Evolutionary conservation across 495 filamentous ascomycete species (phyloP).

Genomic region (Lichina pygmaea): DNA sequence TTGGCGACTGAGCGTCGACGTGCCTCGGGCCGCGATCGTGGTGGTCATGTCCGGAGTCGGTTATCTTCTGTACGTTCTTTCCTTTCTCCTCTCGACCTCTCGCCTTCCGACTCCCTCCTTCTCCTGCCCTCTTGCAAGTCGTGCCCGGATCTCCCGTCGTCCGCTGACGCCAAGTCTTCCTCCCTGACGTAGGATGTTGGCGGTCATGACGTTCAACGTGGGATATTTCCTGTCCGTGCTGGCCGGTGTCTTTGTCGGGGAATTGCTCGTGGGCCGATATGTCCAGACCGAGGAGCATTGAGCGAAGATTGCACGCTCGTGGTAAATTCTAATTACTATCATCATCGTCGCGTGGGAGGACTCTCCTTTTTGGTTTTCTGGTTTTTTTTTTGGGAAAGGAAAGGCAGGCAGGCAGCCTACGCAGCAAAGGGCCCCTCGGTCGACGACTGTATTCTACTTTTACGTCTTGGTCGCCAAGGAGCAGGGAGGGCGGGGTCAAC

Average conservation of each 20-base stretch:
- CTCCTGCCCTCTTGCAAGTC: neutral
- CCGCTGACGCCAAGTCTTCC: no score
- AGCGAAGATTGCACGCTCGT: neutral
- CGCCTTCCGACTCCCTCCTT: no score
- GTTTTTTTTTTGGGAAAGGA: no score
- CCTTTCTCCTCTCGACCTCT: no score
- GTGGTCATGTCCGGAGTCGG: slow-evolving; percentile 45
- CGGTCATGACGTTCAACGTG: slow-evolving; percentile 93
- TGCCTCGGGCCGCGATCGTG: slow-evolving; percentile 40
- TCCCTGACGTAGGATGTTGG: slow-evolving; percentile 47
- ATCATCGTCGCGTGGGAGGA: no score
- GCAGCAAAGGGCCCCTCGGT: no score
- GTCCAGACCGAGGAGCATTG: slow-evolving; percentile 7
- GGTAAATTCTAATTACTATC: no score
- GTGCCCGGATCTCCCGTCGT: neutral
- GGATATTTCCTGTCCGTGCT: slow-evolving; percentile 86
- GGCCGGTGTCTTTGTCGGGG: slow-evolving; percentile 59
- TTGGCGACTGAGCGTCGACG: slow-evolving; percentile 57
- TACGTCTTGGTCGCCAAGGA: no score
- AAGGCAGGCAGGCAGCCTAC: no score
- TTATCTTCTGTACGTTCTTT: slow-evolving; percentile 61
- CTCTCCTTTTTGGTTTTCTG: no score
- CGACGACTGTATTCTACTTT: no score
- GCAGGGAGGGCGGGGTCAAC: no score
- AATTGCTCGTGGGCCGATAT: slow-evolving; percentile 53